Percentiles rank a stretch among this genome's conserved stretches.
phyloP scores from a whole-genome alignment of 2,329 filamentous ascomycete species.

The Ophiostoma quercus region DNA sequence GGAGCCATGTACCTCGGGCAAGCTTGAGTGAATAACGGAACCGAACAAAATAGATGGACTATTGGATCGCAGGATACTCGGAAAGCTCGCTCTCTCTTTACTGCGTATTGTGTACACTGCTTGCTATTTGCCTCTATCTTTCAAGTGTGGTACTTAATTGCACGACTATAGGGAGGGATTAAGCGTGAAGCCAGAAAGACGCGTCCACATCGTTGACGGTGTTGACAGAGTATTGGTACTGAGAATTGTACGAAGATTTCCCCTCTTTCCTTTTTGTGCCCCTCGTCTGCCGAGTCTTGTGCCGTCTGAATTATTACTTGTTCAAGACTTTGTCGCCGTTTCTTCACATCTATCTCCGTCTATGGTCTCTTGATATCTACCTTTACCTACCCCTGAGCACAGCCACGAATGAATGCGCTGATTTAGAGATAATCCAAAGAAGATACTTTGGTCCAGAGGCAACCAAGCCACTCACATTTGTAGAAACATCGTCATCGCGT shows the following conservation, averaged over 20 bases:
- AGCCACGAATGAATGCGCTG: not conserved
- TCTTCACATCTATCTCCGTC: not conserved
- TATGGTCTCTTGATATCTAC: not conserved
- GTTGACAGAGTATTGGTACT: not conserved
- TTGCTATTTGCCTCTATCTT: not conserved
- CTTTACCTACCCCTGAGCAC: constrained; percentile 9
- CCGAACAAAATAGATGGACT: not conserved
- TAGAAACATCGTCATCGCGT: constrained; percentile 13
- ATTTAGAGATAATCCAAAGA: not conserved
- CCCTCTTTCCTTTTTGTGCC: not conserved
- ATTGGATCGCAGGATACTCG: not conserved
- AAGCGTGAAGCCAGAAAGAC: not conserved
- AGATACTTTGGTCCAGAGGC: not conserved
- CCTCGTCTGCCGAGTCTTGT: not conserved
- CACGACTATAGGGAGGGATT: constrained; percentile 5
- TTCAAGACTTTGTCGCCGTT: not conserved
- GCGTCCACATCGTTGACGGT: not conserved
- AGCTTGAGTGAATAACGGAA: not conserved
- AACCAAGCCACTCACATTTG: not conserved
- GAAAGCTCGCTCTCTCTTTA: not conserved
- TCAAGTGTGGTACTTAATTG: constrained; percentile 1
- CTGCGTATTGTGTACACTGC: not conserved
- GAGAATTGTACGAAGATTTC: not conserved
- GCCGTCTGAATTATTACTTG: not conserved
- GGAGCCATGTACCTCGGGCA: not conserved